Percentiles rank a stretch among this genome's conserved stretches.
Conservation (phyloP, 2,329 filamentous ascomycete genomes). For the Talaromyces pinophilus region DNA sequence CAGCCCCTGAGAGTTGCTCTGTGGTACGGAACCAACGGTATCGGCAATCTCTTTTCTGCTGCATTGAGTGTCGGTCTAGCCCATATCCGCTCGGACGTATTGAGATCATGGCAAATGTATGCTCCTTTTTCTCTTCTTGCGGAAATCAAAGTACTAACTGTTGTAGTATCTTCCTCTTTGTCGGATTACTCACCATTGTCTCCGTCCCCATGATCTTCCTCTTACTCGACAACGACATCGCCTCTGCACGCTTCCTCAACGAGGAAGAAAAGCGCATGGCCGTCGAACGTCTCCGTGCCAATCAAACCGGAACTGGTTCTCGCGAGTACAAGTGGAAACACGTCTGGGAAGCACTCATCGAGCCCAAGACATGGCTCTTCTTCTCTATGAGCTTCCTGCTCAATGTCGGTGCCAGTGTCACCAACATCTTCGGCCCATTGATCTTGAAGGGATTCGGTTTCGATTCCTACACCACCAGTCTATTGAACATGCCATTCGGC, state of each 20-base stretch:
- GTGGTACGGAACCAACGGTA: conserved; percentile 67
- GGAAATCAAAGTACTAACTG: neutral
- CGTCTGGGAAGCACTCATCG: conserved; percentile 44
- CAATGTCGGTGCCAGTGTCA: conserved; percentile 65
- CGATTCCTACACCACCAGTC: conserved; percentile 57
- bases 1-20: conserved; percentile 64
- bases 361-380: conserved; percentile 59
- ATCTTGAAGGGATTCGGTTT: conserved; percentile 64
- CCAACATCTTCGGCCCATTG: conserved; percentile 65
- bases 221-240: conserved; percentile 60
- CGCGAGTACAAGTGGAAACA: conserved; percentile 51
- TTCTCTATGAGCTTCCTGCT: conserved; percentile 61
- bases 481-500: conserved; percentile 69
- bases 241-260: conserved; percentile 52
- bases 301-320: conserved; percentile 51
- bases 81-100: conserved; percentile 50
- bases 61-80: conserved; percentile 59
- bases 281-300: conserved; percentile 53
- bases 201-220: conserved; percentile 61
- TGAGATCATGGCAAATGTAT: conserved; percentile 56
- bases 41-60: conserved; percentile 59
- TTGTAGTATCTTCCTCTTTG: conserved; percentile 60
- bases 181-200: conserved; percentile 61
- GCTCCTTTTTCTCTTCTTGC: conserved; percentile 19
- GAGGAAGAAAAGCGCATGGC: conserved; percentile 50